Evolutionary conservation across 257 asterid genomes (phyloP), one percentile per base, ranked within the genome.

Genomic region (Thymus quinquecostatus): DNA sequence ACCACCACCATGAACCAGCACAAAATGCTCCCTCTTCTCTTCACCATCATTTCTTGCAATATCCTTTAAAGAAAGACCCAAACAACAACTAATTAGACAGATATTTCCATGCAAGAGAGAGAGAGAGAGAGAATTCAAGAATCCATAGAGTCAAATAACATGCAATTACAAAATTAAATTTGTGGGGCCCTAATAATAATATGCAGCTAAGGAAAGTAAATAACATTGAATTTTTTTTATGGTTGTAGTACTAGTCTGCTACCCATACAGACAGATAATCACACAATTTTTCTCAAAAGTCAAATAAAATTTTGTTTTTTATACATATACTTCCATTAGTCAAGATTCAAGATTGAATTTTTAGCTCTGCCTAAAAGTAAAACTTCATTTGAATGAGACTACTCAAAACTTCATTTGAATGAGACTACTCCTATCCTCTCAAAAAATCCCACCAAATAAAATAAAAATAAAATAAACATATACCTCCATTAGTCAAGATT

Each of bases 1-100:
- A 8, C 92, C 92, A 73, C 89, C 92, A 10, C 92, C 89, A 80
- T 86, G 92, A 74, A 86, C 89, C 21, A 86, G 81, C 34, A 86
- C 86, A 82, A 80, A 84, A 74, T 86, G 89, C 77, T 82, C 71
- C 58, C n/a, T 55, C 8, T 78, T 81, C 66, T 60, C 28, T 4
- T 36, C 75, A 65, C 47, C 82, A 41, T 77, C 82, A 69, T 47
- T 71, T 47, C 41, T 58, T 53, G 59, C 56, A 27, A 47, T 58
- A 27, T 65, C 78, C 78, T 77, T 21, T 21, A 21, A 21, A 21
- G 21, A 21, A 50, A 33, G 44, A 68, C 56, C 9, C 49, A 49
- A 12, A 34, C 8, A 36, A 34, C 12, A 29, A 1, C 54, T 1
- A 34, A 36, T 36, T 4, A 38, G 6, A 38, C 3, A 4, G 41